These are phyloP conservation scores for Colletotrichum eleusines DNA, from an alignment of 2,329 filamentous ascomycete species.

Conservation along the genomic window DNA sequence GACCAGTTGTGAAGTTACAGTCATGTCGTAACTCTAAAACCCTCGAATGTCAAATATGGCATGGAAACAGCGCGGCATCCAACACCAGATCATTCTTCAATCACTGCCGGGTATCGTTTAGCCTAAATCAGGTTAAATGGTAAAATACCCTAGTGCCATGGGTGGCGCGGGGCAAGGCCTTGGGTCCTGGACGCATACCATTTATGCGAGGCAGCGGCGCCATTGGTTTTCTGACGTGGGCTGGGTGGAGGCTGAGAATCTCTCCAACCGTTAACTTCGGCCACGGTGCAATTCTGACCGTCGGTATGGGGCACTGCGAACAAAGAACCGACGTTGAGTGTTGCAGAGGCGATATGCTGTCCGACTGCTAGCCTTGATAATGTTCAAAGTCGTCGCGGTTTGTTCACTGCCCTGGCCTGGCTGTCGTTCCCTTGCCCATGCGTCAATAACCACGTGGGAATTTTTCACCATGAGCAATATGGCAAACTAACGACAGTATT, in stretches of 20 bases:
- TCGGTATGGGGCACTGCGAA: constrained; percentile 11
- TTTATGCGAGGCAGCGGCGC: constrained; percentile 24
- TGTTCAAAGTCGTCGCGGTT: constrained; percentile 9
- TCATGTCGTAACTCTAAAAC: not conserved
- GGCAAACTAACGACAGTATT: not conserved
- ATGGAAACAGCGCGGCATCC: constrained; percentile 25
- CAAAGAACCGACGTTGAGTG: not conserved
- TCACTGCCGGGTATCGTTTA: constrained; percentile 25
- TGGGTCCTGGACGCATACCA: constrained; percentile 12
- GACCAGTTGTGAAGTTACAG: not conserved
- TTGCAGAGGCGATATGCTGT: constrained; percentile 8
- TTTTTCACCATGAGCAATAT: not conserved
- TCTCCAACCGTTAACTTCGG: not conserved
- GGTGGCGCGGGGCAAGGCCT: constrained; percentile 11
- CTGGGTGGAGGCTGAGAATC: constrained; percentile 5
- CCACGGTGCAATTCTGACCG: constrained; percentile 7
- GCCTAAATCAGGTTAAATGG: constrained; percentile 39
- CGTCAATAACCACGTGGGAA: not conserved
- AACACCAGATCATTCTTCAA: not conserved
- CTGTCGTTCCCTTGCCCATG: not conserved
- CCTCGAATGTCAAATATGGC: constrained; percentile 10
- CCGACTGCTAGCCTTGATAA: not conserved
- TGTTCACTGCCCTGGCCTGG: constrained; percentile 12
- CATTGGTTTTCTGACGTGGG: constrained; percentile 2
- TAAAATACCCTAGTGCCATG: constrained; percentile 23